Conservation (phyloP, 2,329 filamentous ascomycete species). For the Diaporthe velutina region DNA sequence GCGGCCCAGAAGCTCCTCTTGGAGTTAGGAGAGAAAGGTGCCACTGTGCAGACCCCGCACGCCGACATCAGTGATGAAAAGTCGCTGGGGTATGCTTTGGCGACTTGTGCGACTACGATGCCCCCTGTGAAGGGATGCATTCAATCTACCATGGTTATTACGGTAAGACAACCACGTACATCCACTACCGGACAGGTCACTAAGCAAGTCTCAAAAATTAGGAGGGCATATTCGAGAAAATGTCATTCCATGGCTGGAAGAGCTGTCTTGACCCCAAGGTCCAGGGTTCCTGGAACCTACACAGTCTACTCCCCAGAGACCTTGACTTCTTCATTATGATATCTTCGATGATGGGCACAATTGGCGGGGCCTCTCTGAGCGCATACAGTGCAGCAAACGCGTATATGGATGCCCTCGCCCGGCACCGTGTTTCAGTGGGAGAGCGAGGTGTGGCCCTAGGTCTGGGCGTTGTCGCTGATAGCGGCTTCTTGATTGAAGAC, state of each 20-base stretch:
- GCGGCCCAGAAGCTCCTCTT: slow-evolving; percentile 39
- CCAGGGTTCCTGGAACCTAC: slow-evolving; percentile 21
- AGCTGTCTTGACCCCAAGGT: not conserved
- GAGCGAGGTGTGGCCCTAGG: slow-evolving; percentile 44
- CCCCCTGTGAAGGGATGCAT: slow-evolving; percentile 58
- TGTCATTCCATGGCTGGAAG: slow-evolving; percentile 9
- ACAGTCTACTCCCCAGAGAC: not conserved
- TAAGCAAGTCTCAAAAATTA: not conserved
- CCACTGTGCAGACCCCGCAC: slow-evolving; percentile 43
- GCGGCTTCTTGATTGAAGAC: not conserved
- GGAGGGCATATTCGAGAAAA: slow-evolving; percentile 9
- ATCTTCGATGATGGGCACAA: not conserved
- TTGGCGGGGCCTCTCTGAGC: not conserved
- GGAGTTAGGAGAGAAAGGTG: slow-evolving; percentile 42
- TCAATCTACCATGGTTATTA: slow-evolving; percentile 59
- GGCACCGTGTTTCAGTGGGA: slow-evolving; percentile 38
- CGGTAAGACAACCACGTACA: not conserved
- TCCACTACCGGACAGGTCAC: not conserved
- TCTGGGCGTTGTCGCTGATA: slow-evolving; percentile 31
- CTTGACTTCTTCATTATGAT: slow-evolving; percentile 20
- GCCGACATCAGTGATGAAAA: slow-evolving; percentile 47
- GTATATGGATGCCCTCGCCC: slow-evolving; percentile 50
- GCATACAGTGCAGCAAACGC: slow-evolving; percentile 46
- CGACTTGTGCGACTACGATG: slow-evolving; percentile 41
- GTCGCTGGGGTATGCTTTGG: slow-evolving; percentile 45